These are phyloP conservation scores for Hirsutella rhossiliensis DNA, from an alignment of 2,329 filamentous ascomycete genomes.

Conservation along the genomic window DNA sequence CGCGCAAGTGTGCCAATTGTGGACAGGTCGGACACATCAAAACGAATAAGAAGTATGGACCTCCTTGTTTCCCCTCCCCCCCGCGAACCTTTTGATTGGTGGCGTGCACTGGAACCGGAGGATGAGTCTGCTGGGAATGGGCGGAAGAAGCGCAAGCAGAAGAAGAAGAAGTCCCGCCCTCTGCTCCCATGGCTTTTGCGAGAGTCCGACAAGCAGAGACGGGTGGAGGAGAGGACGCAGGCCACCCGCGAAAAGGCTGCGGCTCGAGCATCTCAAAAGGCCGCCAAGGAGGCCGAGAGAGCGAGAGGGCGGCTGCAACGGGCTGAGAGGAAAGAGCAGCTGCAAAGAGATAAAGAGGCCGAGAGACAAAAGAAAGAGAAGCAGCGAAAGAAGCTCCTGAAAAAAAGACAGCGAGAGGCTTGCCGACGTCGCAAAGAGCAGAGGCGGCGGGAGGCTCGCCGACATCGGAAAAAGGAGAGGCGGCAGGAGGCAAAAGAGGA, in stretches of 20 bases:
- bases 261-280: conserved; percentile 1
- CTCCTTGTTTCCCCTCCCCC: conserved; percentile 15
- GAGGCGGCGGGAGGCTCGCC: neutral
- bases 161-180: conserved; percentile 5
- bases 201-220: conserved; percentile 10
- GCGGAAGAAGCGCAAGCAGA: conserved; percentile 7
- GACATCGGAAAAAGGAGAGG: conserved; percentile 3
- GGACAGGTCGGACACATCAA: conserved; percentile 96
- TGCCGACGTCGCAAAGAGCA: conserved; percentile 7
- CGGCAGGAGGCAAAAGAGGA: too few species aligned
- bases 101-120: conserved; percentile 7
- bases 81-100: conserved; percentile 21
- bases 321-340: conserved; percentile 3
- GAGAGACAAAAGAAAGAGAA: conserved; percentile 6
- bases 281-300: conserved; percentile 1
- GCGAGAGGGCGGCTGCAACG: neutral
- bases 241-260: conserved; percentile 5
- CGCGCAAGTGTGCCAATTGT: conserved; percentile 94
- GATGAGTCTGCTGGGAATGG: neutral
- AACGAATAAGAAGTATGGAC: conserved; percentile 87
- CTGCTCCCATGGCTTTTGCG: conserved; percentile 10
- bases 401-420: conserved; percentile 5
- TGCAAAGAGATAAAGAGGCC: conserved; percentile 1
- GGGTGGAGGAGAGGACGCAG: conserved; percentile 2
- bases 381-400: conserved; percentile 7